Evolutionary conservation across 2,329 filamentous ascomycete species (phyloP).

Genomic region (Tothia fuscella): DNA sequence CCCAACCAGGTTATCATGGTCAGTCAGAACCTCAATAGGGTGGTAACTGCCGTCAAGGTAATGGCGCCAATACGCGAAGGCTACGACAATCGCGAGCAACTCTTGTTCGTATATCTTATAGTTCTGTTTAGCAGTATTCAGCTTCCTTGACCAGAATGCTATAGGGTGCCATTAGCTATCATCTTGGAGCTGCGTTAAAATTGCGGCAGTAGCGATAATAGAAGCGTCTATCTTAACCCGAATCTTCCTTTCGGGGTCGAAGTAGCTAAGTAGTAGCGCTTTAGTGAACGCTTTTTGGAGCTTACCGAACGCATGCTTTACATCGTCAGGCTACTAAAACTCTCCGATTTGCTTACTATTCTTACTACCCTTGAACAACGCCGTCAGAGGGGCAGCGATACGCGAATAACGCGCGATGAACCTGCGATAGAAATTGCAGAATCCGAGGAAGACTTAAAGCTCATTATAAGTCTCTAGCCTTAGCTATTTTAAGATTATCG

Average conservation of each 20-base stretch:
- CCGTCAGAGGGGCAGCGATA: slow-evolving; percentile 13
- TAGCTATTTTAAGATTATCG: slow-evolving; percentile 14
- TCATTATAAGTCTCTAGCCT: slow-evolving; percentile 12
- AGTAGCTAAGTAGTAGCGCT: slow-evolving; percentile 14
- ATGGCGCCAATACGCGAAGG: slow-evolving; percentile 17
- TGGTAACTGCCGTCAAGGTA: slow-evolving; percentile 14
- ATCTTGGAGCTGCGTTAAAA: slow-evolving; percentile 11
- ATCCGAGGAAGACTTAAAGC: slow-evolving; percentile 19
- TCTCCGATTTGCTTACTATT: background rate
- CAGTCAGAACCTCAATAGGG: slow-evolving; percentile 15
- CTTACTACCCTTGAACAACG: slow-evolving; percentile 7
- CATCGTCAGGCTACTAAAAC: background rate
- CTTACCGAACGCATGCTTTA: slow-evolving; percentile 3
- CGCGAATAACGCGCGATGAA: slow-evolving; percentile 17
- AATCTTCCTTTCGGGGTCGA: slow-evolving; percentile 12
- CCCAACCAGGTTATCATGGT: slow-evolving; percentile 21
- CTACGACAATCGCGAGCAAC: slow-evolving; percentile 21
- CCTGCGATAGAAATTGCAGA: slow-evolving; percentile 20
- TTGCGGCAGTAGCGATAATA: slow-evolving; percentile 6
- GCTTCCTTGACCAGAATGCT: slow-evolving; percentile 16
- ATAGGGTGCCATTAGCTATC: slow-evolving; percentile 12
- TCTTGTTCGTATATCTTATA: slow-evolving; percentile 26
- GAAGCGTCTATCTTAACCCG: slow-evolving; percentile 17
- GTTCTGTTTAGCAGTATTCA: slow-evolving; percentile 17
- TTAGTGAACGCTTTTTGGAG: slow-evolving; percentile 14